Evolutionary conservation across 2,329 filamentous ascomycete species (phyloP), one percentile per base, ranked within the genome.

Genomic region (Botryotinia globosa): DNA sequence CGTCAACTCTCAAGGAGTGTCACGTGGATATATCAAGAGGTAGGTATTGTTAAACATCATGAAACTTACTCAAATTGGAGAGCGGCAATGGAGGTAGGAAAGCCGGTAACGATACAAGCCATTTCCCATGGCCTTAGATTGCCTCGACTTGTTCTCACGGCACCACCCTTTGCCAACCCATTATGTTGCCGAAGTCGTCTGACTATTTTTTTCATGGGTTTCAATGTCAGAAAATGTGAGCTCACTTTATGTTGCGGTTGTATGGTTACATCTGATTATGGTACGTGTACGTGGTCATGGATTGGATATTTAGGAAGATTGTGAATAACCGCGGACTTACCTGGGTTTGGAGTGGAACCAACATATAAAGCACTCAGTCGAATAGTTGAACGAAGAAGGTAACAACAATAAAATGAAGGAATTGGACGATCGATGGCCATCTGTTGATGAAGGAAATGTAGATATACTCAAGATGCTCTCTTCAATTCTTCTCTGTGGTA

Each of bases 161-260:
- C 96, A 51, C 96, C 96, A 69, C 96, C 96, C 79, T 89, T 92
- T 45, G 87, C 86, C 67, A 90, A 84, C 69, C 96, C 96, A 86
- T 99, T 99, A 83, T 99, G 96, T 81, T 98, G 96, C 74, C 89
- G 90, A 37, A 98, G 86, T 22, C 96, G 92, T 73, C 95, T 88
- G 1, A 90, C 89, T 59, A 63, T 22, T 56, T 56, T 56, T 48
- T 69, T 75, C 59, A 72, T 77, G n/a, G 22, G 48, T 25, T 32
- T 4, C 25, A 25, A 16, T n/a, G 54, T 62, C 32, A 70, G 58
- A 37, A 48, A 62, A n/a, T 29, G 56, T 34, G 48, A 62, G 67
- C 42, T 44, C 29, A 32, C 51, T 62, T 14, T 51, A 51, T 51
- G 25, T 16, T 6, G n/a, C n/a, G 25, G 48, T 51, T 14, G 45